Conservation (phyloP, 768 basidiomycete species). For the Steccherinum ochraceum region DNA sequence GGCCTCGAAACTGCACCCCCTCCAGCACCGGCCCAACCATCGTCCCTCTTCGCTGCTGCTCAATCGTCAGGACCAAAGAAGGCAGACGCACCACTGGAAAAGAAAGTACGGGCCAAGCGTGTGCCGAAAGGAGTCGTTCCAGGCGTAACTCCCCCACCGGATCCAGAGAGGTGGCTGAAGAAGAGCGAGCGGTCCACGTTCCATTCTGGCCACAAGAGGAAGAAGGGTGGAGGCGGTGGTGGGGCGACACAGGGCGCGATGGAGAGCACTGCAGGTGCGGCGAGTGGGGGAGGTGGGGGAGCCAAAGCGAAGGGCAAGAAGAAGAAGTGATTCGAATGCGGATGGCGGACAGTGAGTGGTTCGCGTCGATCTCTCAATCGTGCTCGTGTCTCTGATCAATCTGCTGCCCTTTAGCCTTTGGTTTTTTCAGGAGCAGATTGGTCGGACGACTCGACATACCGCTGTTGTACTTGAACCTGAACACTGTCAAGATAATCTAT, state of each 20-base stretch:
- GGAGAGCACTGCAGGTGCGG: conserved; percentile 21
- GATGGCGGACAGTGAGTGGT: not conserved
- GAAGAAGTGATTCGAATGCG: conserved; percentile 42
- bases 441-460: not conserved
- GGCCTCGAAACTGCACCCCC: conserved; percentile 59
- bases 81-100: conserved; percentile 11
- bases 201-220: conserved; percentile 42
- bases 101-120: conserved; percentile 56
- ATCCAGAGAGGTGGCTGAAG: conserved; percentile 87
- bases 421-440: not conserved
- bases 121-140: conserved; percentile 71
- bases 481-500: not conserved
- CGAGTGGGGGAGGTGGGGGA: conserved; percentile 24
- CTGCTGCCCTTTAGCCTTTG: not conserved
- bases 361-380: not conserved
- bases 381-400: not conserved
- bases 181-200: conserved; percentile 71
- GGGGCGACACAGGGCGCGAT: conserved; percentile 64
- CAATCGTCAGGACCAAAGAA: conserved; percentile 28
- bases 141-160: conserved; percentile 76
- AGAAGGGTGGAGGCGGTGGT: conserved; percentile 46
- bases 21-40: conserved; percentile 35
- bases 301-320: conserved; percentile 38
- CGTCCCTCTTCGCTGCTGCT: conserved; percentile 23
- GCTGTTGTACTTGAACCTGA: not conserved